These are phyloP conservation scores for Metschnikowia baotianmanensis DNA, from an alignment of 805 yeast species.

Conservation along the genomic window DNA sequence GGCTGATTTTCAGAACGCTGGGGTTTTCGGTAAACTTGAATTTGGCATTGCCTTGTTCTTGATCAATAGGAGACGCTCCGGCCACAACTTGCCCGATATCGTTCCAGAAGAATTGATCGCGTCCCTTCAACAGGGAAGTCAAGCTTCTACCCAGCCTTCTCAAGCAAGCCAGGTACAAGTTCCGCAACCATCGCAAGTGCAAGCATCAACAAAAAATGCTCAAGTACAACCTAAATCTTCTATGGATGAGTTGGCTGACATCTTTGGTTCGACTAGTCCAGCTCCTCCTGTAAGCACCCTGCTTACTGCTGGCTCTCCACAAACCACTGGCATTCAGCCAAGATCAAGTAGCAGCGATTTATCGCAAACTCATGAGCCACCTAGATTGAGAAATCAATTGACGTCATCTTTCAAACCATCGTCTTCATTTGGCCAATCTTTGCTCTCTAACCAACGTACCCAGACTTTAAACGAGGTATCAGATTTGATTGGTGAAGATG, in stretches of 20 bases:
- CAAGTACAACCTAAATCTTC: slow-evolving; percentile 45
- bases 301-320: slow-evolving; percentile 8
- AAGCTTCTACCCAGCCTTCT: slow-evolving; percentile 1
- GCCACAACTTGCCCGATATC: slow-evolving; percentile 71
- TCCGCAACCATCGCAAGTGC: neutral
- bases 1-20: slow-evolving; percentile 84
- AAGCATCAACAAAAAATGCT: slow-evolving; percentile 7
- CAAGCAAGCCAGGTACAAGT: slow-evolving; percentile 15
- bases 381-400: slow-evolving; percentile 33
- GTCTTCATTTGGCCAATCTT: slow-evolving; percentile 79
- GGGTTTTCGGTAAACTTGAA: slow-evolving; percentile 74
- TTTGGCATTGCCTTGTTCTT: slow-evolving; percentile 92
- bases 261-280: slow-evolving; percentile 32
- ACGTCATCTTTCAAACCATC: slow-evolving; percentile 68
- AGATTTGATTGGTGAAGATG: slow-evolving; percentile 37
- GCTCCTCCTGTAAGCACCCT: slow-evolving; percentile 13
- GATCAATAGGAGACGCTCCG: slow-evolving; percentile 80
- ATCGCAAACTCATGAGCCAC: slow-evolving; percentile 25
- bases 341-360: slow-evolving; percentile 37
- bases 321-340: slow-evolving; percentile 20
- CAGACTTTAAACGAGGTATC: slow-evolving; percentile 12
- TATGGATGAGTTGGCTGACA: slow-evolving; percentile 62
- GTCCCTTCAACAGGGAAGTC: slow-evolving; percentile 21
- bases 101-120: slow-evolving; percentile 64
- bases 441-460: slow-evolving; percentile 35